Conservation (phyloP, 108 stramenopile genomes). For the Seminavis robusta region DNA sequence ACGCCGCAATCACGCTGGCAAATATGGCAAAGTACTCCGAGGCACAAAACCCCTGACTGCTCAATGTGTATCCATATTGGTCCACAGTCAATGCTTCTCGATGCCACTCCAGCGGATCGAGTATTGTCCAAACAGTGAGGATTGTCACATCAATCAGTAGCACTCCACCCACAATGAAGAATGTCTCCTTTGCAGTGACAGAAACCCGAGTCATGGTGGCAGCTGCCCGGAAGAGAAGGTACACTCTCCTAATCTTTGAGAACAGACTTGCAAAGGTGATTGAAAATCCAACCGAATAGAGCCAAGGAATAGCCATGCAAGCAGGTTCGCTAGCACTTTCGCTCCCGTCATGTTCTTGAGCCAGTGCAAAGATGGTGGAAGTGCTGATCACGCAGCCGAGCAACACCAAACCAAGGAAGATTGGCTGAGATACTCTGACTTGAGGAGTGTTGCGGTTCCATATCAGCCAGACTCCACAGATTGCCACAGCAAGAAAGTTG, state of each 20-base stretch:
- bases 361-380: slow-evolving; percentile 11
- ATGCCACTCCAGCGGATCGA: slow-evolving; percentile 11
- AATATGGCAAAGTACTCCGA: slow-evolving; percentile 2
- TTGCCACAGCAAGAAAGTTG: not conserved
- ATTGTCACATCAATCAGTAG: slow-evolving; percentile 8
- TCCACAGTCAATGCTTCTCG: not conserved
- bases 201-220: too few species aligned
- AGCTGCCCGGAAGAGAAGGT: too few species aligned
- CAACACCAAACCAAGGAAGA: slow-evolving; percentile 4
- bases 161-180: slow-evolving; percentile 1
- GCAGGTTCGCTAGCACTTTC: slow-evolving; percentile 3
- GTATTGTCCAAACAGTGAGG: slow-evolving; percentile 3
- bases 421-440: slow-evolving; percentile 6
- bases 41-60: slow-evolving; percentile 5
- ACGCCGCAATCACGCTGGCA: not conserved
- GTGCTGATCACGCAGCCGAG: slow-evolving; percentile 10
- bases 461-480: slow-evolving; percentile 4
- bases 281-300: too few species aligned
- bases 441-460: not conserved
- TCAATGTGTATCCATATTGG: slow-evolving; percentile 3
- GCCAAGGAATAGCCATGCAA: slow-evolving; percentile 29
- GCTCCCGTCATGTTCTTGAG: not conserved
- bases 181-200: too few species aligned
- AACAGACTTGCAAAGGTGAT: too few species aligned
- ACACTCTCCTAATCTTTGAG: too few species aligned